phyloP scores from a whole-genome alignment of 148 eudicot genomes.

The Linanthus parryae region DNA sequence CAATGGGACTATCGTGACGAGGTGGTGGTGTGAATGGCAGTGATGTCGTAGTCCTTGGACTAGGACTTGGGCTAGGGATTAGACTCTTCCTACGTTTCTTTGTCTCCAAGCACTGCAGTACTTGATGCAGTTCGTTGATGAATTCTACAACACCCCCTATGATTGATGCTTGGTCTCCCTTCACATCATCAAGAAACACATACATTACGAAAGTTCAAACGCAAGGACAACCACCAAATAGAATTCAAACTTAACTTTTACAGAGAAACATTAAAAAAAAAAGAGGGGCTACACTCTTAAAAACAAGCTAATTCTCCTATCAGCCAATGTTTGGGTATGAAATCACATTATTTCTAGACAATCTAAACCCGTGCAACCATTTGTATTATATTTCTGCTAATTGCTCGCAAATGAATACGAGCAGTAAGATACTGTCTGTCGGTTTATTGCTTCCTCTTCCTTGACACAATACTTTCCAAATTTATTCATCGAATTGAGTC shows the following conservation, averaged over 20 bases:
- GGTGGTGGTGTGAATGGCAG: slow-evolving; percentile 28
- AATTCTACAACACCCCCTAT: slow-evolving; percentile 92
- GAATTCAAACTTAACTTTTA: neutral
- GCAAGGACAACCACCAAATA: neutral
- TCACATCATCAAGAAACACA: slow-evolving; percentile 4
- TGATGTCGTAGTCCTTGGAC: slow-evolving; percentile 61
- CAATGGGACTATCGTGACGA: slow-evolving; percentile 29
- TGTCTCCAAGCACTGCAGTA: slow-evolving; percentile 64
- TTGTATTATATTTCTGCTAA: no score
- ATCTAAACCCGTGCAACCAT: no score
- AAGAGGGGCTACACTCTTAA: neutral
- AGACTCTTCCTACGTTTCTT: slow-evolving; percentile 75
- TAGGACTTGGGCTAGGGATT: slow-evolving; percentile 68
- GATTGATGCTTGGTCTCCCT: slow-evolving; percentile 97
- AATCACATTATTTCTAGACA: neutral
- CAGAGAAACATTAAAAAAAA: neutral
- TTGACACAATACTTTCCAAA: neutral
- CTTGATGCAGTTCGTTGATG: slow-evolving; percentile 89
- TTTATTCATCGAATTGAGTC: neutral
- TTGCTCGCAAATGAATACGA: no score
- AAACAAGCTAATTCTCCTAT: neutral
- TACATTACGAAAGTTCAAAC: neutral
- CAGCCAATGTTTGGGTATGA: neutral
- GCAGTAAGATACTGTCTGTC: no score
- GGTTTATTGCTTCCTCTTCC: neutral